Percentiles rank a stretch among this genome's conserved stretches.
phyloP scores from a whole-genome alignment of 257 asterid genomes.

The Osmanthus fragrans region DNA sequence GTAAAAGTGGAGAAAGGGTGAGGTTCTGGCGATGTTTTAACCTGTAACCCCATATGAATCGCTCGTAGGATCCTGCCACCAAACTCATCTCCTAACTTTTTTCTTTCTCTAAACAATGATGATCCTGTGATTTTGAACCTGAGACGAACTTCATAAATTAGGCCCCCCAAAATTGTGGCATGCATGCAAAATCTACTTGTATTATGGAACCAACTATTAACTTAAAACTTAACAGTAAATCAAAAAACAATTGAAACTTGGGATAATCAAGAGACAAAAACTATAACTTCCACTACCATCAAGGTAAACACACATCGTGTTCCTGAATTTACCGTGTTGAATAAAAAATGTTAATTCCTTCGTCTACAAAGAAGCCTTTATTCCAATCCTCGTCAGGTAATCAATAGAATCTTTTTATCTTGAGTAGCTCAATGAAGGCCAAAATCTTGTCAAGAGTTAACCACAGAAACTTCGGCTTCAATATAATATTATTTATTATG shows the following conservation, averaged over 20 bases:
- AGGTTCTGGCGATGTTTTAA: conserved; percentile 39
- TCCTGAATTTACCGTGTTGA: neutral
- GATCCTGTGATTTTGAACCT: too few relatives aligned
- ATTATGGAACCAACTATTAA: too few relatives aligned
- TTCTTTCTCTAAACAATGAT: neutral
- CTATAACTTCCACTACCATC: neutral
- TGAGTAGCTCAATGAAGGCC: too few relatives aligned
- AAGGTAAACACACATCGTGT: neutral
- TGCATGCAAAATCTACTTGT: too few relatives aligned
- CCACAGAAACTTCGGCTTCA: neutral
- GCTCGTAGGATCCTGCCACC: conserved; percentile 94
- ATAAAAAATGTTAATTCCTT: neutral
- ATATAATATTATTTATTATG: too few relatives aligned
- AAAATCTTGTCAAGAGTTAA: neutral
- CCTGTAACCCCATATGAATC: conserved; percentile 92
- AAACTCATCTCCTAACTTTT: conserved; percentile 45
- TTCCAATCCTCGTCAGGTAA: neutral
- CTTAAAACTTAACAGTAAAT: too few relatives aligned
- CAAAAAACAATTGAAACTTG: neutral
- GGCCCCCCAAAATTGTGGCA: too few relatives aligned
- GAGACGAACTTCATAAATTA: too few relatives aligned
- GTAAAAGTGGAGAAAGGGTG: conserved; percentile 60
- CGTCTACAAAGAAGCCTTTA: neutral
- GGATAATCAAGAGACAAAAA: neutral
- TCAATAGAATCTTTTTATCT: too few relatives aligned